Evolutionary conservation across 2,329 filamentous ascomycete species (phyloP), one percentile per base, ranked within the genome.

Genomic region (Colletotrichum lentis): DNA sequence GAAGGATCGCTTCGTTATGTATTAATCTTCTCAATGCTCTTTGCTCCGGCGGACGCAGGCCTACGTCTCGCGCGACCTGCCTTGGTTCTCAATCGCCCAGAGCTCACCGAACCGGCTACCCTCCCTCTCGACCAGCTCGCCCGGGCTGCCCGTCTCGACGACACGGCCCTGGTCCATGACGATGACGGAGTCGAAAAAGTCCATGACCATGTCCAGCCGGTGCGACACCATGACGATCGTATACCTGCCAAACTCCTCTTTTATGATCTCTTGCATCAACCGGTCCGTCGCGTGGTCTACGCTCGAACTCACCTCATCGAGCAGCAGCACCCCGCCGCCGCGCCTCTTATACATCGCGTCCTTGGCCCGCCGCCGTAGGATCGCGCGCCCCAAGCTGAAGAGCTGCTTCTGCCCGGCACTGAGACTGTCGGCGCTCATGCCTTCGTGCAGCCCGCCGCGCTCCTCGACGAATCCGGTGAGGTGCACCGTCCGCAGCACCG

Each of bases 391-490:
- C 10, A 90, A 78, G 71, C 84, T 87, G 73, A 90, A 87, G 0
- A 90, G 79, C 73, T 90, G 87, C 56, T 81, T 81, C 73, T 89
- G 86, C 0, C 88, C 88, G 63, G 84, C 83, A 10, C 80, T 83
- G 6, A 87, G 77, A 59, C 79, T 78, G 16, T 83, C 77, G 3
- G 79, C 76, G 24, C 79, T 77, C 58, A 88, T 78, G n/a, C 64
- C 69, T 1, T 71, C 73, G 8, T 68, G 62, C 0, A 78, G 64
- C 0, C 75, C 76, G 1, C 76, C 77, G 1, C 70, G 64, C 14
- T 72, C 67, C 4, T 69, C 50, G 6, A 79, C 70, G 24, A 76
- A 71, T 1, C 47, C 7, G 71, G 74, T 75, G 0, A 80, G 72
- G 1, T 73, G 73, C 22, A 80, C 75, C 0, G 62, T 52, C 16